Evolutionary conservation across 768 basidiomycete species (phyloP), one percentile per base, ranked within the genome.

Genomic region (Lactifluus volemus): DNA sequence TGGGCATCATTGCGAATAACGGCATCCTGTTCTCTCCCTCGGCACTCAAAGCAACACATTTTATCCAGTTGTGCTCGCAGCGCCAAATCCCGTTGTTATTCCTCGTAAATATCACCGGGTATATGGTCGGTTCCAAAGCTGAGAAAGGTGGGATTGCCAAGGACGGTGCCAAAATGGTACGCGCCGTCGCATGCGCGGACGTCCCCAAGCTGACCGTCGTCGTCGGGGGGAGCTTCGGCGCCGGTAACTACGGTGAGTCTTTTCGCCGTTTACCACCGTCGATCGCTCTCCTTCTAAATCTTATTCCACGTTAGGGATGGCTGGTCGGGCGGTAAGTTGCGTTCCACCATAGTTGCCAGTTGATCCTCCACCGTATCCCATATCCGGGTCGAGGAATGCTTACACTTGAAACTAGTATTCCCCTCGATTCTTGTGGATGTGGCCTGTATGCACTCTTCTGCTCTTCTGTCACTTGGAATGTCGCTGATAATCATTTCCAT

Each of bases 111-210:
- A 91, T 97, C n/a, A 92, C 92, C 3, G 92, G 90, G 78, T 98
- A 97, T 68, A 98, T 97, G 94, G 94, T 98, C 4, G 94, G 94
- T 5, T 93, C 90, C 5, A 95, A 94, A 65, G 95, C 95, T 19
- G 94, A 98, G 74, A 83, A 82, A 67, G 93, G 92, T 3, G 94
- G 94, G 0, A 98, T 98, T 65, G 93, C 93, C 5, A 95, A 95
- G 74, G 92, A 97, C 69, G 90, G 90, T 42, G 94, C 94, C 7
- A 97, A 97, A 79, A 95, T 98, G 91, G 94, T 98, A 67, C 85
- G 94, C 48, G 92, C 92, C 6, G 92, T 95, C 17, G 92, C 92
- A 5, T 92, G 92, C 65, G 92, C 92, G 17, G 88, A 96, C 65
- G 92, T 96, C 7, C 93, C 95, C 14, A 98, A 98, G 74, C 77